These are phyloP conservation scores for Ceriops decandra DNA, from an alignment of 345 rosid species.

Conservation along the genomic window DNA sequence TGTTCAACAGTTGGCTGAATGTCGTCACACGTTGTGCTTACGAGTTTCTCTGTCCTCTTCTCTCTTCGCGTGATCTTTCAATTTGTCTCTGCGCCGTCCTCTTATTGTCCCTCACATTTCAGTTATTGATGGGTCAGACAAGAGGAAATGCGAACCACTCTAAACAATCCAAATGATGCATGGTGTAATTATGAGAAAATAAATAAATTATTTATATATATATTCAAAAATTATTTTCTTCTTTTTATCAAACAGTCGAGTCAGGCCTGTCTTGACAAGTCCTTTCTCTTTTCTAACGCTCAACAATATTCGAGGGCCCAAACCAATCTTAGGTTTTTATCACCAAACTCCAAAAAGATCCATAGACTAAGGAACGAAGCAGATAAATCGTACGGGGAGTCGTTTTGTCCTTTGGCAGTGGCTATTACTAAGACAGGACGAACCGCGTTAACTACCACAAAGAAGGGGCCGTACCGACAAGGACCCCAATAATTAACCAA, in stretches of 20 bases:
- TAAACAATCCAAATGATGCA: no score
- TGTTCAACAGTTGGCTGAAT: not conserved
- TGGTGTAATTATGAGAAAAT: no score
- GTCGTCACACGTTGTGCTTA: not conserved
- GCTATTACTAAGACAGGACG: not conserved
- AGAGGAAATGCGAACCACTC: no score
- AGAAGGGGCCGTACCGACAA: not conserved
- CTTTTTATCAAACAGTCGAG: no score
- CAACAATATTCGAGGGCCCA: not conserved
- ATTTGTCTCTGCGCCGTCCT: conserved; percentile 10
- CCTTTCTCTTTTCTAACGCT: no score
- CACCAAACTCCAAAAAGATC: not conserved
- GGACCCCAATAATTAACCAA: no score
- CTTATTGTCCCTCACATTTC: no score
- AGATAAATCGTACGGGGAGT: not conserved
- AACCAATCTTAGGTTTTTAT: not conserved
- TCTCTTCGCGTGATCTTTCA: conserved; percentile 5
- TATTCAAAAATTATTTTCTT: no score
- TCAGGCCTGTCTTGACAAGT: no score
- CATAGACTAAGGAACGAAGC: not conserved
- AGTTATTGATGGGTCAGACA: no score
- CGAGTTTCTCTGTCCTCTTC: not conserved
- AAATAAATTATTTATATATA: no score
- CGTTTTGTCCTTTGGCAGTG: not conserved
- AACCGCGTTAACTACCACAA: not conserved